Percentiles rank a stretch among this genome's conserved stretches.
Conservation (phyloP, 2,329 filamentous ascomycete genomes). For the Trichoderma simmonsii region DNA sequence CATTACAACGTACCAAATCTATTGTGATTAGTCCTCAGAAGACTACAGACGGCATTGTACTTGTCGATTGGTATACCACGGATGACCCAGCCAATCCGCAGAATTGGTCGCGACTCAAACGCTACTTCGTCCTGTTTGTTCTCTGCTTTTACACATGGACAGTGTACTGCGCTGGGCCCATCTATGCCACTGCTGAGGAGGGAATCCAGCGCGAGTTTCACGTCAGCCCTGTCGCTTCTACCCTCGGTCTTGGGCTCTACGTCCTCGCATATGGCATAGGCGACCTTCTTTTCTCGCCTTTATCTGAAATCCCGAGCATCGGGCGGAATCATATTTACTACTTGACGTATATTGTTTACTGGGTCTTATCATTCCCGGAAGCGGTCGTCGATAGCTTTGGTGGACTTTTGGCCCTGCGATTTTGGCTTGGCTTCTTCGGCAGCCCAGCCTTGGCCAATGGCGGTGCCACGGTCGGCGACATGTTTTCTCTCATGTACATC, state of each 20-base stretch:
- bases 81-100: conserved; percentile 17
- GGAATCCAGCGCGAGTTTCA: not conserved
- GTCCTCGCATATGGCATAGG: conserved; percentile 2
- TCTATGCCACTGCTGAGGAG: not conserved
- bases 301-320: conserved; percentile 5
- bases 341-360: not conserved
- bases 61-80: conserved; percentile 20
- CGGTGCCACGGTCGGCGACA: conserved; percentile 48
- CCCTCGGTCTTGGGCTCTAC: not conserved
- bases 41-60: conserved; percentile 3
- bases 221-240: not conserved
- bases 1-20: not conserved
- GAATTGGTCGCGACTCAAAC: conserved; percentile 12
- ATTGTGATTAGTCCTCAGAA: conserved; percentile 3
- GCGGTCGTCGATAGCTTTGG: not conserved
- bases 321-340: conserved; percentile 1
- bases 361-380: not conserved
- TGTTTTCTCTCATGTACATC: conserved; percentile 54
- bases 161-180: not conserved
- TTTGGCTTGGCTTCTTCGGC: conserved; percentile 63
- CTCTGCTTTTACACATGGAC: conserved; percentile 2
- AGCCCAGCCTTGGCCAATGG: conserved; percentile 60
- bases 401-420: conserved; percentile 60
- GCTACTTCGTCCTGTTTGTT: conserved; percentile 7
- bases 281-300: not conserved